Base-by-base conservation (phyloP, 495 filamentous ascomycete species). In the Neurospora sp. region DNA sequence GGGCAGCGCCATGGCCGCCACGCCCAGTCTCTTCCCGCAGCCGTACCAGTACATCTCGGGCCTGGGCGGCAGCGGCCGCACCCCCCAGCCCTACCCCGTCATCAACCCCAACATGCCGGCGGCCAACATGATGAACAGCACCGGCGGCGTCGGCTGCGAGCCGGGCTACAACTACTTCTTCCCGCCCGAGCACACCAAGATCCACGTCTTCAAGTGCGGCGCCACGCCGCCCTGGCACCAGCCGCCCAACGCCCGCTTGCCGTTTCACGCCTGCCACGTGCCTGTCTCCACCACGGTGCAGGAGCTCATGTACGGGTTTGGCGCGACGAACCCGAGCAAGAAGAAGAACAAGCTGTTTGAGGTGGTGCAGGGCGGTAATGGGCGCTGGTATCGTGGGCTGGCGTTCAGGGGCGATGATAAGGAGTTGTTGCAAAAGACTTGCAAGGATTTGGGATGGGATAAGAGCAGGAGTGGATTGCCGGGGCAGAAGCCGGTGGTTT, bases 91-190 rank as follows among this genome's bases (percentile, higher is more conserved):
- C 0, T 75, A 78, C 11, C 81, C 82, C 0, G 70, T 73, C 35
- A 79, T 83, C 35, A 84, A 89, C 31, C 77, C 78, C 16, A 87
- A 85, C 77, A 75, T 90, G 61, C 83, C 86, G 12, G 84, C 83
- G 10, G 81, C 89, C 69, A 88, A 91, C 77, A 76, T 91, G 44
- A 80, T 81, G 27, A 84, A 89, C 71, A 82, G 85, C 18, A 85
- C 86, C 12, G 88, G 89, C 18, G 90, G 90, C 41, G 77, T 80
- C 8, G 85, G 85, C 44, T 80, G 82, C 41, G 85, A 86, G 73
- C 84, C 84, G 0, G 85, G 84, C 5, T 87, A 84, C 77, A 83
- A 87, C 77, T 88, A 86, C 76, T 80, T 85, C 69, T 87, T 87
- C 76, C 82, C 82, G 1, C 69, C 74, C 7, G 81, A 86, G 59